phyloP scores from a whole-genome alignment of 768 basidiomycete species.

The Leccinellum luteum region DNA sequence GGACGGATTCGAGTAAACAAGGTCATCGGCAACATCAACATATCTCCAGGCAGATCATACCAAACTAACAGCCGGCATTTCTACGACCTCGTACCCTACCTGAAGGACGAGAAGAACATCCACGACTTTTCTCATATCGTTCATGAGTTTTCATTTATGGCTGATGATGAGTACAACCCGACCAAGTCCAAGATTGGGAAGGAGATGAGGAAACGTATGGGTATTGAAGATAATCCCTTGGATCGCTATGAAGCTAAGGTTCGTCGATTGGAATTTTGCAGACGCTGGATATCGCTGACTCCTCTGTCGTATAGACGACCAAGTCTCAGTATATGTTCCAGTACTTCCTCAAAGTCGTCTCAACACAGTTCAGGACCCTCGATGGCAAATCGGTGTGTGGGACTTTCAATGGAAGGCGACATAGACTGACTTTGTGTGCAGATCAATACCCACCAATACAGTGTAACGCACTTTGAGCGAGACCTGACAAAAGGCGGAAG shows the following conservation, averaged over 20 bases:
- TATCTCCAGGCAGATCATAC: slow-evolving; percentile 95
- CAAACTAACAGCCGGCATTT: slow-evolving; percentile 76
- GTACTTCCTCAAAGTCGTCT: slow-evolving; percentile 98
- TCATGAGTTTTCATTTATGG: slow-evolving; percentile 73
- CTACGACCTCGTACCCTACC: slow-evolving; percentile 91
- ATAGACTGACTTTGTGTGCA: slow-evolving; percentile 27
- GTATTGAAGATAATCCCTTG: slow-evolving; percentile 73
- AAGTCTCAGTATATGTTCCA: slow-evolving; percentile 95
- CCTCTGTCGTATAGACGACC: slow-evolving; percentile 47
- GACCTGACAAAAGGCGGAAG: slow-evolving; percentile 66
- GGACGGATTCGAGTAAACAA: slow-evolving; percentile 95
- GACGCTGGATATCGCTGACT: slow-evolving; percentile 4
- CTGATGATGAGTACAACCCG: slow-evolving; percentile 78
- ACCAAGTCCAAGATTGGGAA: slow-evolving; percentile 59
- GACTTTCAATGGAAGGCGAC: not conserved
- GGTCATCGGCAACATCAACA: slow-evolving; percentile 92
- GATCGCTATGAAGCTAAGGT: slow-evolving; percentile 63
- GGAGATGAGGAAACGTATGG: slow-evolving; percentile 68
- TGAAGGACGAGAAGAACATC: slow-evolving; percentile 79
- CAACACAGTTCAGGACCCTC: slow-evolving; percentile 88
- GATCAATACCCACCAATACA: slow-evolving; percentile 93
- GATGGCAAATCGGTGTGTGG: slow-evolving; percentile 61
- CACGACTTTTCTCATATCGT: slow-evolving; percentile 94
- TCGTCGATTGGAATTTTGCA: slow-evolving; percentile 18
- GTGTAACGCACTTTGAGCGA: slow-evolving; percentile 93